These are phyloP conservation scores for Knoxdaviesia capensis DNA, from an alignment of 2,329 filamentous ascomycete genomes.

Conservation along the genomic window DNA sequence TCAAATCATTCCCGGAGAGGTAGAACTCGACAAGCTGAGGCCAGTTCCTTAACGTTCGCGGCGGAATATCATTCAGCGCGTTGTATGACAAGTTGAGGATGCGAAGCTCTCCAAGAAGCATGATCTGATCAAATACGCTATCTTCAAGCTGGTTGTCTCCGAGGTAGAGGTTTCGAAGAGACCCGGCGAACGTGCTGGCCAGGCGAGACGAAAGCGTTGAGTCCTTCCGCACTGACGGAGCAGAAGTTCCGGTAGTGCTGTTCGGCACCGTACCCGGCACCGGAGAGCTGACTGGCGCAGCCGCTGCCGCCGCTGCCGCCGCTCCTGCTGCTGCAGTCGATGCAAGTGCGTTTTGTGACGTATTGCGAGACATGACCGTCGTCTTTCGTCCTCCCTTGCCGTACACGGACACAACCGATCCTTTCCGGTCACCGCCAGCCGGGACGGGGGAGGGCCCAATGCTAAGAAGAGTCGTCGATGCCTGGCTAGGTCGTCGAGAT, in stretches of 20 bases:
- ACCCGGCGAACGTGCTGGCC: constrained; percentile 72
- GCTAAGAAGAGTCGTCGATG: constrained; percentile 56
- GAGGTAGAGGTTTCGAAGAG: constrained; percentile 64
- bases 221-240: constrained; percentile 43
- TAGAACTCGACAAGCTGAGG: constrained; percentile 81
- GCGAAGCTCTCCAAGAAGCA: constrained; percentile 61
- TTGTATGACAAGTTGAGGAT: constrained; percentile 92
- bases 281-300: too few relatives aligned
- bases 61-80: constrained; percentile 69
- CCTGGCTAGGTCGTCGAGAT: constrained; percentile 61
- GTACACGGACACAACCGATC: constrained; percentile 65
- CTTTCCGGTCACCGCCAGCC: constrained; percentile 46
- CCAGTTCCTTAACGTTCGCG: constrained; percentile 75
- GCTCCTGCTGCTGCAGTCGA: constrained; percentile 28
- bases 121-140: constrained; percentile 85
- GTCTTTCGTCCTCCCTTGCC: constrained; percentile 67
- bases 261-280: too few relatives aligned
- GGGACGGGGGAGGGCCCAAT: constrained; percentile 53
- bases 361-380: constrained; percentile 53
- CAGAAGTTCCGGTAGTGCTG: too few relatives aligned
- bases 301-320: constrained; percentile 9
- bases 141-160: constrained; percentile 91
- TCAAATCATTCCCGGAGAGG: constrained; percentile 84
- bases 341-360: constrained; percentile 23
- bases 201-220: constrained; percentile 66